A percentile compares a stretch with the other conserved stretches of the same genome.
phyloP scores from a whole-genome alignment of 441 rosid species.

The Arabidopsis hybrid region DNA sequence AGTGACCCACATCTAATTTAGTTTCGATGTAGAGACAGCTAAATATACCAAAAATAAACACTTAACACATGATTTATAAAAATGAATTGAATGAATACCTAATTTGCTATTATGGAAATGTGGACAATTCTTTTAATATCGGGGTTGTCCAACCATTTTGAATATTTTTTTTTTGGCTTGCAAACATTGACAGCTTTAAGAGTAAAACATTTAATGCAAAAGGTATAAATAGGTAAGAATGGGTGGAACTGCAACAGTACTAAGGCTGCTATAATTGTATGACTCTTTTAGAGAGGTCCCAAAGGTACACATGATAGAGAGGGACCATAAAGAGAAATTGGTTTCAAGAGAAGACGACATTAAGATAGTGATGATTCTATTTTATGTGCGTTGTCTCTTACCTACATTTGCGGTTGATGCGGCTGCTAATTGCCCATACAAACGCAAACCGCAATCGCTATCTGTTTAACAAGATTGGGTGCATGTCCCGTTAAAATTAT shows the following conservation, averaged over 20 bases:
- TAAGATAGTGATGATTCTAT: constrained; percentile 22
- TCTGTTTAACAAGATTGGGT: not conserved
- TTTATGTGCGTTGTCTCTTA: constrained; percentile 11
- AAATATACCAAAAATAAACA: constrained; percentile 30
- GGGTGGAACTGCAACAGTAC: constrained; percentile 44
- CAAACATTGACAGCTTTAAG: constrained; percentile 37
- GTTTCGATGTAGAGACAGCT: constrained; percentile 22
- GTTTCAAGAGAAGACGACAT: constrained; percentile 6
- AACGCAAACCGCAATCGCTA: not conserved
- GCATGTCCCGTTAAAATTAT: not conserved
- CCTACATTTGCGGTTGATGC: constrained; percentile 3
- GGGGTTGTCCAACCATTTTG: constrained; percentile 5
- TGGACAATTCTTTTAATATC: not conserved
- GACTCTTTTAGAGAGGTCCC: constrained; percentile 43
- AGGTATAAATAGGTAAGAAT: constrained; percentile 32
- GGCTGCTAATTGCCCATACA: not conserved
- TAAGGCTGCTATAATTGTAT: constrained; percentile 42
- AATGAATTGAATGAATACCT: constrained; percentile 19
- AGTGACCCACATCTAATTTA: constrained; percentile 26
- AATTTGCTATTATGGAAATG: constrained; percentile 5
- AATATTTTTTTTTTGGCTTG: constrained; percentile 4
- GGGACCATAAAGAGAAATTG: constrained; percentile 29
- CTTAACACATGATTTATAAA: constrained; percentile 11
- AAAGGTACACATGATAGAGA: constrained; percentile 24
- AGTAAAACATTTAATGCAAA: constrained; percentile 32